Evolutionary conservation across 352 stramenopile genomes (phyloP).

Genomic region (Saprolegnia diclina): DNA sequence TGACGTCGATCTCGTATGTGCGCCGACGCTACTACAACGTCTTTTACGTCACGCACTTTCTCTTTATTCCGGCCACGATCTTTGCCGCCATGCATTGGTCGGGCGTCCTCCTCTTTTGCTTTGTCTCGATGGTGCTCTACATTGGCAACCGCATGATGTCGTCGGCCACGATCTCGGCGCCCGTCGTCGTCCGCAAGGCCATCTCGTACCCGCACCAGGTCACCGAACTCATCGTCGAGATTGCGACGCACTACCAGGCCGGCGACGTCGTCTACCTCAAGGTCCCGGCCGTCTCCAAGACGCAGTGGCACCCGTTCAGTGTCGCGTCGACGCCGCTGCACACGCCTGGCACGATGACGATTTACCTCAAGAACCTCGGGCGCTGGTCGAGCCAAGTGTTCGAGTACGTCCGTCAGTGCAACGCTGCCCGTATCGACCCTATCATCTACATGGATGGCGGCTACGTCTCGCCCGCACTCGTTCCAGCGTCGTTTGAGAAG

Average conservation of each 20-base stretch:
- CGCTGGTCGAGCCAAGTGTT: conserved; percentile 31
- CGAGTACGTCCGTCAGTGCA: conserved; percentile 32
- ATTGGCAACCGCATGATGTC: conserved; percentile 22
- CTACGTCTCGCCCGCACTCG: conserved; percentile 27
- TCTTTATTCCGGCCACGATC: conserved; percentile 26
- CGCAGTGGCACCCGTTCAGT: conserved; percentile 34
- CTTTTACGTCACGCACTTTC: conserved; percentile 32
- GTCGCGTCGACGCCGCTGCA: conserved; percentile 32
- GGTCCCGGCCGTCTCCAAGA: conserved; percentile 32
- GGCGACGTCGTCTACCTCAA: conserved; percentile 36
- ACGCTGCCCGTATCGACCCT: conserved; percentile 30
- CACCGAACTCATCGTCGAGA: conserved; percentile 30
- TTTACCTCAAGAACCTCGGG: conserved; percentile 30
- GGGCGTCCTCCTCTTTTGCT: conserved; percentile 30
- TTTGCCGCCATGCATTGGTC: conserved; percentile 32
- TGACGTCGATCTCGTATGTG: conserved; percentile 27
- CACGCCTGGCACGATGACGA: conserved; percentile 28
- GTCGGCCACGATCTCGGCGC: conserved; percentile 21
- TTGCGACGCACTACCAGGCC: conserved; percentile 23
- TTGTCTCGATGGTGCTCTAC: conserved; percentile 30
- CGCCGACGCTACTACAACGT: conserved; percentile 29
- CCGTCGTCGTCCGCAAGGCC: conserved; percentile 32
- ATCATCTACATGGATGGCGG: conserved; percentile 34
- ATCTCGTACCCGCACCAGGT: conserved; percentile 31
- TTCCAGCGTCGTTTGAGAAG: conserved; percentile 31